phyloP scores from a whole-genome alignment of 805 yeast species.

The Phaffomyces antillensis region DNA sequence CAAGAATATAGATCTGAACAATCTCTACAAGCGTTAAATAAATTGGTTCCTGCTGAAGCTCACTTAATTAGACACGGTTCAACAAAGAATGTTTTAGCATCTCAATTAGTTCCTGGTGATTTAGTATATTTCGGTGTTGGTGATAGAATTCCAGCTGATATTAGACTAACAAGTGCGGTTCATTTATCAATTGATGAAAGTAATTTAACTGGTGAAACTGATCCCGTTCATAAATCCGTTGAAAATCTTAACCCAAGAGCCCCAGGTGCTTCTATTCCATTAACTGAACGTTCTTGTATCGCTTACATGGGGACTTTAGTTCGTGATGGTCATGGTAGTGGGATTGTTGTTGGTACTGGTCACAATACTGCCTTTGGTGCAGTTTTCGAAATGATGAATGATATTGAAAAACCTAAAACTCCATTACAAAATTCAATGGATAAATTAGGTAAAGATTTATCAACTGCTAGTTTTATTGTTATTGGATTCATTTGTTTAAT shows the following conservation, averaged over 20 bases:
- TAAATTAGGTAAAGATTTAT: conserved; percentile 84
- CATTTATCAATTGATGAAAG: conserved; percentile 88
- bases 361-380: conserved; percentile 87
- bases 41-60: conserved; percentile 94
- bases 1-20: conserved; percentile 96
- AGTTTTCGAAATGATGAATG: conserved; percentile 92
- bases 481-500: conserved; percentile 88
- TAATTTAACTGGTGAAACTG: conserved; percentile 91
- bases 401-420: conserved; percentile 95
- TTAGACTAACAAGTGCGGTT: conserved; percentile 70
- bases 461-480: conserved; percentile 74
- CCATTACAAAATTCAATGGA: conserved; percentile 96
- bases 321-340: conserved; percentile 91
- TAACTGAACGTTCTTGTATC: conserved; percentile 65
- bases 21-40: conserved; percentile 86
- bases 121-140: conserved; percentile 85
- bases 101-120: conserved; percentile 92
- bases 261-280: conserved; percentile 34
- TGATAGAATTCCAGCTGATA: conserved; percentile 94
- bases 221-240: conserved; percentile 66
- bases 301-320: conserved; percentile 98
- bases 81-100: conserved; percentile 76
- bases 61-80: conserved; percentile 79
- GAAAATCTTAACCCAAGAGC: conserved; percentile 34
- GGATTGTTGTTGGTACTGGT: conserved; percentile 89